Evolutionary conservation across 2,329 filamentous ascomycete genomes (phyloP).

Genomic region (Fragosphaeria purpurea): DNA sequence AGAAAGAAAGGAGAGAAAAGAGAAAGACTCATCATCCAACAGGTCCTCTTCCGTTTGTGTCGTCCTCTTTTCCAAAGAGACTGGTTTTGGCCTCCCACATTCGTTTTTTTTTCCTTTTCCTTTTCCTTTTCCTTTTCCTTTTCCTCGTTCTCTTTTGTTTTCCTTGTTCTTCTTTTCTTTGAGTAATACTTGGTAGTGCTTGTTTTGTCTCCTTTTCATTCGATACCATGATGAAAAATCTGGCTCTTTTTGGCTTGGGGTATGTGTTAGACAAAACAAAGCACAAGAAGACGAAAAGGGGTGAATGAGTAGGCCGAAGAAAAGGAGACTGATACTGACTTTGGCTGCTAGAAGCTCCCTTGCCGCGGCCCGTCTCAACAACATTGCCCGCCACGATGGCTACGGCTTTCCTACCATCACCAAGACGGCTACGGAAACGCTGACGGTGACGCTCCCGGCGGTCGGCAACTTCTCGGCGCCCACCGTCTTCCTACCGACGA

Average conservation of each 20-base stretch:
- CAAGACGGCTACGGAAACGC: constrained; percentile 10
- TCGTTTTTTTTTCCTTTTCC: not conserved
- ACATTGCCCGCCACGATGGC: constrained; percentile 7
- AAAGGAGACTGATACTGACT: too few species aligned
- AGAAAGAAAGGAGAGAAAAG: not conserved
- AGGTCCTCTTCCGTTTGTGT: too few species aligned
- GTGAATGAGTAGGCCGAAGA: too few species aligned
- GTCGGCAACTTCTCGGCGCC: constrained; percentile 1
- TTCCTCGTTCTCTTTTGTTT: not conserved
- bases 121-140: not conserved
- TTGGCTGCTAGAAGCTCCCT: constrained; percentile 3
- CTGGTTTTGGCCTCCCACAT: too few species aligned
- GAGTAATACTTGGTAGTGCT: too few species aligned
- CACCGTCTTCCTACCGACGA: not conserved
- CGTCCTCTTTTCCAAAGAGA: too few species aligned
- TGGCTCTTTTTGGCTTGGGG: constrained; percentile 12
- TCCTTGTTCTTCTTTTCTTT: not conserved
- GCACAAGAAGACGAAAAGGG: too few species aligned
- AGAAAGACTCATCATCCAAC: not conserved
- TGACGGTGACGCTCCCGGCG: not conserved
- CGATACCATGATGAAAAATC: constrained; percentile 5
- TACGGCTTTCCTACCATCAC: constrained; percentile 11
- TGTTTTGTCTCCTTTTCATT: too few species aligned
- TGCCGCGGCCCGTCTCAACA: constrained; percentile 8
- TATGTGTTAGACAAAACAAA: not conserved